These are phyloP conservation scores for Candida krabiensis DNA, from an alignment of 805 yeast species.

Conservation along the genomic window DNA sequence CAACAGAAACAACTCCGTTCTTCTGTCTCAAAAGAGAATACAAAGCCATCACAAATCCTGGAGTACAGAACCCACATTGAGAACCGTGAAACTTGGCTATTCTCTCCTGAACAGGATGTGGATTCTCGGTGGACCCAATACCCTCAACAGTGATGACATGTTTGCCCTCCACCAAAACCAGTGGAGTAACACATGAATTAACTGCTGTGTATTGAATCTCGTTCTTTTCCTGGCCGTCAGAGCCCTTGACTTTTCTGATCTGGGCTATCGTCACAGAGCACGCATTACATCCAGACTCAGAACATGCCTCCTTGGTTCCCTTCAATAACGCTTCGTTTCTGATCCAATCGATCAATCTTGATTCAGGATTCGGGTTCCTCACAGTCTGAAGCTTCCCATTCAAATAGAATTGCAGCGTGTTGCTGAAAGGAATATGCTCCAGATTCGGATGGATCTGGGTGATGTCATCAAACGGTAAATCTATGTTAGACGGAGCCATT, in stretches of 20 bases:
- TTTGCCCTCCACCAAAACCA: constrained; percentile 45
- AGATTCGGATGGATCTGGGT: constrained; percentile 24
- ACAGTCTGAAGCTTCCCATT: constrained; percentile 39
- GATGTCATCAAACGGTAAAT: constrained; percentile 16
- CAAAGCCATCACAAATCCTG: constrained; percentile 50
- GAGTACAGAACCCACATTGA: constrained; percentile 53
- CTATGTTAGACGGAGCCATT: constrained; percentile 29
- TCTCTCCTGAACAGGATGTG: constrained; percentile 51
- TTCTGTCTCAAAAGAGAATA: constrained; percentile 42
- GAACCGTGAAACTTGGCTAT: constrained; percentile 50
- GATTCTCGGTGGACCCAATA: constrained; percentile 38
- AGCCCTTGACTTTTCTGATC: constrained; percentile 23
- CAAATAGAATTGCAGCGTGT: constrained; percentile 34
- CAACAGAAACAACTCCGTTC: constrained; percentile 36
- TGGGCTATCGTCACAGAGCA: constrained; percentile 45
- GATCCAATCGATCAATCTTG: constrained; percentile 43
- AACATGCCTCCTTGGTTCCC: constrained; percentile 50
- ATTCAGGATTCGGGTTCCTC: constrained; percentile 42
- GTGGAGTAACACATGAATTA: constrained; percentile 48
- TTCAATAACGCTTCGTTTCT: constrained; percentile 37
- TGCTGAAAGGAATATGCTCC: constrained; percentile 26
- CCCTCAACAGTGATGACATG: constrained; percentile 50
- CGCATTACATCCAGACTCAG: constrained; percentile 54
- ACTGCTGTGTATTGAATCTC: constrained; percentile 38
- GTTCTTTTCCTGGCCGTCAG: constrained; percentile 14